These are phyloP conservation scores for Bertia moriformis DNA, from an alignment of 2,329 filamentous ascomycete genomes.

Conservation along the genomic window DNA sequence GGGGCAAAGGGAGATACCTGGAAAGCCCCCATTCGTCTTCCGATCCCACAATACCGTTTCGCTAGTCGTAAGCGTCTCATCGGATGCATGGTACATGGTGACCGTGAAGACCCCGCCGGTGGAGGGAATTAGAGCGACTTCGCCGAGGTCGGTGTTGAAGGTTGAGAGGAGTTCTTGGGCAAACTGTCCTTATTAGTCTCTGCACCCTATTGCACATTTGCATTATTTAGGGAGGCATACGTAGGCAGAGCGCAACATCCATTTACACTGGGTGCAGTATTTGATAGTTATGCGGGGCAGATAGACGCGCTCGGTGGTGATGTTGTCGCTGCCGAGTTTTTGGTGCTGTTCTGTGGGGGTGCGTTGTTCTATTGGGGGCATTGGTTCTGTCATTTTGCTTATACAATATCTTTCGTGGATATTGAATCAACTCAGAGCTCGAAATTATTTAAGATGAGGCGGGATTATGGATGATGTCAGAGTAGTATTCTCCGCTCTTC, in stretches of 20 bases:
- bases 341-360: neutral
- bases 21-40: neutral
- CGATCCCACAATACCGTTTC: neutral
- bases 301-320: slow-evolving; percentile 12
- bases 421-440: too few relatives aligned
- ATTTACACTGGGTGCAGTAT: slow-evolving; percentile 88
- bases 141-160: slow-evolving; percentile 69
- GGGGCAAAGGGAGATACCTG: neutral
- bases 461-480: too few relatives aligned
- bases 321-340: neutral
- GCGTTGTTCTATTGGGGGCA: neutral
- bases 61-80: neutral
- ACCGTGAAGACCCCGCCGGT: slow-evolving; percentile 77
- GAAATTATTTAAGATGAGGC: too few relatives aligned
- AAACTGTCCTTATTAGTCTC: slow-evolving; percentile 37
- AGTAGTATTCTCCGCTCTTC: too few relatives aligned
- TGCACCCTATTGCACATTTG: neutral
- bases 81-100: slow-evolving; percentile 26
- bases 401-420: too few relatives aligned
- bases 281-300: slow-evolving; percentile 72
- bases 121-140: slow-evolving; percentile 72
- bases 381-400: neutral
- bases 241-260: slow-evolving; percentile 77
- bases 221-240: slow-evolving; percentile 33
- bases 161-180: slow-evolving; percentile 92